Conservation (phyloP, 805 yeast genomes). For the Cyberlindnera euphorbiae region DNA sequence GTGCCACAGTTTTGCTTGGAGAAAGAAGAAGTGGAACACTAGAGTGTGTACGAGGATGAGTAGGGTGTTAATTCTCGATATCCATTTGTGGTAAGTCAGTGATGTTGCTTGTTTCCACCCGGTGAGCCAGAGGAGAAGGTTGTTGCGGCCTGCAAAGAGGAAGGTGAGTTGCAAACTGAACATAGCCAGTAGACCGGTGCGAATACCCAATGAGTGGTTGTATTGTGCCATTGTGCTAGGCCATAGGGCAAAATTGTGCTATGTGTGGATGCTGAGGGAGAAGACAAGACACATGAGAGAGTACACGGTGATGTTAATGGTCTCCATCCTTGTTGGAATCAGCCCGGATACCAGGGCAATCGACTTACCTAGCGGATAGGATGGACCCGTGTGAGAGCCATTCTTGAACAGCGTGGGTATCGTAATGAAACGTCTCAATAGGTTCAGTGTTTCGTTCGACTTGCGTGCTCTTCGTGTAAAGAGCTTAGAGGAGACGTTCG, state of each 20-base stretch:
- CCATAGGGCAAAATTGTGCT: background rate
- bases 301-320: background rate
- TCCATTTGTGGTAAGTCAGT: slow-evolving; percentile 62
- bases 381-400: background rate
- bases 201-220: slow-evolving; percentile 1
- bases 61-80: slow-evolving; percentile 36
- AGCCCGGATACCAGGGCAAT: background rate
- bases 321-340: background rate
- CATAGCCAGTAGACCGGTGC: slow-evolving; percentile 24
- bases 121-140: slow-evolving; percentile 52
- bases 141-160: slow-evolving; percentile 68
- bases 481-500: too few relatives aligned
- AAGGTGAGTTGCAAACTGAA: slow-evolving; percentile 47
- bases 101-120: slow-evolving; percentile 62
- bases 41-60: slow-evolving; percentile 20
- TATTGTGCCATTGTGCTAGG: background rate
- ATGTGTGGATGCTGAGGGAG: background rate
- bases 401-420: background rate
- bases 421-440: background rate
- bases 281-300: background rate
- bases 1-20: background rate
- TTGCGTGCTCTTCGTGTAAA: too few relatives aligned
- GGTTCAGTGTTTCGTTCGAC: too few relatives aligned
- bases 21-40: slow-evolving; percentile 3
- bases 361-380: background rate